Percentiles rank a stretch among this genome's conserved stretches.
These are phyloP conservation scores for Boletus sp. DNA, from an alignment of 768 basidiomycete species.

Conservation along the genomic window DNA sequence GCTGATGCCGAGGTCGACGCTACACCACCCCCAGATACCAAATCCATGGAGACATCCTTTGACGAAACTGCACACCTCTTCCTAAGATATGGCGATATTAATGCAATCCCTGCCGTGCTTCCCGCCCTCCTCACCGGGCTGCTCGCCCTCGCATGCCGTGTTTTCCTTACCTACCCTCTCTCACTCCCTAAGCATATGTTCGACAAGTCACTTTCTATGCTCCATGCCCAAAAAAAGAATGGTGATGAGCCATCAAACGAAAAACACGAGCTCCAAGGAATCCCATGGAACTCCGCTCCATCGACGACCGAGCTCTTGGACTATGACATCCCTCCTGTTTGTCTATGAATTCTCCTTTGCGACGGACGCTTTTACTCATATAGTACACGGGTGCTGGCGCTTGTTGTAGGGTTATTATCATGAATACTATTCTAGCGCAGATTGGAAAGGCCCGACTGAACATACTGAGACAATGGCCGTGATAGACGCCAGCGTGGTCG, in stretches of 20 bases:
- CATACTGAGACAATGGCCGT: constrained; percentile 16
- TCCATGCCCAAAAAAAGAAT: constrained; percentile 31
- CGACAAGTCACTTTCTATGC: constrained; percentile 36
- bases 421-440: constrained; percentile 37
- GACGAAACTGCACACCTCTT: constrained; percentile 23
- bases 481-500: neutral
- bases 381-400: constrained; percentile 46
- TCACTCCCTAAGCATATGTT: constrained; percentile 44
- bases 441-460: constrained; percentile 33
- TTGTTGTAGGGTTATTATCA: constrained; percentile 43
- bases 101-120: constrained; percentile 31
- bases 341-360: constrained; percentile 46
- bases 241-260: constrained; percentile 27
- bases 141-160: constrained; percentile 46
- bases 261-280: constrained; percentile 30
- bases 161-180: constrained; percentile 51
- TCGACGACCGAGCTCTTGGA: constrained; percentile 30
- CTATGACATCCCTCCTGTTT: constrained; percentile 43
- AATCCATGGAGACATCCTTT: constrained; percentile 21
- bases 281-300: constrained; percentile 22
- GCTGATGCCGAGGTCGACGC: constrained; percentile 37
- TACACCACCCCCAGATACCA: constrained; percentile 18
- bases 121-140: constrained; percentile 35
- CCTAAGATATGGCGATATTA: constrained; percentile 25
- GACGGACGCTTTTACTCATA: constrained; percentile 40